phyloP scores from a whole-genome alignment of 2,329 filamentous ascomycete species.

The Monosporascus cannonballus region DNA sequence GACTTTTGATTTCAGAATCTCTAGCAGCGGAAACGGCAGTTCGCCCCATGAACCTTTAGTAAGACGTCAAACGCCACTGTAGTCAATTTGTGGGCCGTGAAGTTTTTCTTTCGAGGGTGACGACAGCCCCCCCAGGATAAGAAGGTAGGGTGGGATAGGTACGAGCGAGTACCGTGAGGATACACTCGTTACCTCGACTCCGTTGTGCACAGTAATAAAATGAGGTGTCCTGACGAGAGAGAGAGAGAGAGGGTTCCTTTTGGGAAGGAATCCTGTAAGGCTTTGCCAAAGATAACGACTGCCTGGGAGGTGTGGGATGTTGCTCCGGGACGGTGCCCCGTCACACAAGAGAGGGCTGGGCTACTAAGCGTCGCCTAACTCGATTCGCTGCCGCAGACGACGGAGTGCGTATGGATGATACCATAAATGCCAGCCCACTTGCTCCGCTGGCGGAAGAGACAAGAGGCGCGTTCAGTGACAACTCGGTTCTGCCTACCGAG shows the following conservation, averaged over 20 bases:
- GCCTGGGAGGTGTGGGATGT: background rate
- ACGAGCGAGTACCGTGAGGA: slow-evolving; percentile 12
- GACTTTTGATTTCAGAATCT: background rate
- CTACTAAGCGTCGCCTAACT: background rate
- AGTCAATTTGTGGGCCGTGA: background rate
- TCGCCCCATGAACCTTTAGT: background rate
- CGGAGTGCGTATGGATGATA: background rate
- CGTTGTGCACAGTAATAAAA: background rate
- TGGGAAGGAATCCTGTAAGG: background rate
- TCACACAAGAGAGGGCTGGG: background rate
- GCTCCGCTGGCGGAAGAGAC: too few relatives aligned
- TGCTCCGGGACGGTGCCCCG: background rate
- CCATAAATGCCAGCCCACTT: background rate
- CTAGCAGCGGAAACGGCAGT: background rate
- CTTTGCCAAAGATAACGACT: background rate
- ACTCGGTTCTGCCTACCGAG: too few relatives aligned
- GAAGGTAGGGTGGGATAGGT: slow-evolving; percentile 7
- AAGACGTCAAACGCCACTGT: background rate
- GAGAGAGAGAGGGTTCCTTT: background rate
- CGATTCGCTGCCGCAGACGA: background rate
- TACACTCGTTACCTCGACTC: slow-evolving; percentile 10
- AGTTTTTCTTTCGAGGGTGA: background rate
- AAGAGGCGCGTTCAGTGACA: too few relatives aligned
- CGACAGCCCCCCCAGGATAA: background rate
- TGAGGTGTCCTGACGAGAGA: background rate